These are phyloP conservation scores for Collybiopsis luxurians DNA, from an alignment of 768 basidiomycete genomes.

Conservation along the genomic window DNA sequence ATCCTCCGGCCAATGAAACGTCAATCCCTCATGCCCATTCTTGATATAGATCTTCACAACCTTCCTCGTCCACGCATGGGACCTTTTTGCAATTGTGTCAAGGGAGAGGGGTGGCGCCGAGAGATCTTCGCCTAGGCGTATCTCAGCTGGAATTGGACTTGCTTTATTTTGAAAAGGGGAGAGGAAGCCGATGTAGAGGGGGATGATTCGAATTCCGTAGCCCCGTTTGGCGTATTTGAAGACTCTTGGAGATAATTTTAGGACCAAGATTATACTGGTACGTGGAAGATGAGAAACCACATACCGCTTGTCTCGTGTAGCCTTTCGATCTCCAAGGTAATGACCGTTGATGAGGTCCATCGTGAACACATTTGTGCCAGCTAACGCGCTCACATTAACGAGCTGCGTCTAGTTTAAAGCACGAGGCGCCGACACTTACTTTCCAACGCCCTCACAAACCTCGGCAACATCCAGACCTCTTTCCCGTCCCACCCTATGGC, in stretches of 20 bases:
- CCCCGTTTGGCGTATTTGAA: constrained; percentile 18
- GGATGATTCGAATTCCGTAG: constrained; percentile 16
- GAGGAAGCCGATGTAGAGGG: constrained; percentile 11
- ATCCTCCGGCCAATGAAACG: constrained; percentile 10
- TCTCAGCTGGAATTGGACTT: background rate
- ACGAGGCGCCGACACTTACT: too few species aligned
- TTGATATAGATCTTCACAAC: constrained; percentile 10
- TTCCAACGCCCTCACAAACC: constrained; percentile 14
- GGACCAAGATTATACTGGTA: background rate
- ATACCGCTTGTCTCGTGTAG: constrained; percentile 12
- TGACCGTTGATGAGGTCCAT: constrained; percentile 17
- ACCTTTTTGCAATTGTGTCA: background rate
- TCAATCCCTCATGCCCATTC: background rate
- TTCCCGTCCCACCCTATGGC: constrained; percentile 14
- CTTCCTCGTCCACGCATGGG: constrained; percentile 9
- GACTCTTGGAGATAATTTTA: constrained; percentile 8
- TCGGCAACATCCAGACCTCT: constrained; percentile 12
- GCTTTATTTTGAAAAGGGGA: constrained; percentile 1
- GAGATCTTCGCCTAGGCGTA: constrained; percentile 7
- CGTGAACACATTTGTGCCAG: constrained; percentile 13
- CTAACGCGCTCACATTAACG: too few species aligned
- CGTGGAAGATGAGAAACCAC: background rate
- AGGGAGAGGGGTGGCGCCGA: background rate
- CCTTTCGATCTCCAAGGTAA: constrained; percentile 15
- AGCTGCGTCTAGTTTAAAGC: too few species aligned